Base-by-base conservation (phyloP, 345 rosid species). In the Eucalyptus pauciflora region DNA sequence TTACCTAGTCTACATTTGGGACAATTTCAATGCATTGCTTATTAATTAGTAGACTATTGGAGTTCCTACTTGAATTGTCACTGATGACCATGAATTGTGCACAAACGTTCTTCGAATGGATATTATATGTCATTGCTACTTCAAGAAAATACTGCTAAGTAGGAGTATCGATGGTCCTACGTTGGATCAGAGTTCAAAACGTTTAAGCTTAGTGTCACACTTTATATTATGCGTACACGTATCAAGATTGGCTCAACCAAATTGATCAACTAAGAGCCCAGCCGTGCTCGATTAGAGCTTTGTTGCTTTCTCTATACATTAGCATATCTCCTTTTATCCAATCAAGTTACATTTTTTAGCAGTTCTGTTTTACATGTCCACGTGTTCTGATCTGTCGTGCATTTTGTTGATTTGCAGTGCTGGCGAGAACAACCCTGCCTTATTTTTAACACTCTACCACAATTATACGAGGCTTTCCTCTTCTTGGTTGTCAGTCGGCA, bases 361-460 rank as follows among this genome's bases (percentile, higher is more conserved):
- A 3, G 46, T 37, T 10, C 83, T 37, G 81, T 71, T 5, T 13
- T 10, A 20, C 27, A 71, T 37, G 83, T 37, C 46, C 46, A 71
- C 7, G 6, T 27, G 52, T 85, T 48, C 33, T 49, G 56, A 25
- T 29, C 17, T 52, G 4, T 10, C 29, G 69, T 85, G 58, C 89
- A 86, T 20, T 51, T 33, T 52, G 87, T 48, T 87, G 62, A 88
- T 86, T 71, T 11, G 37, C 91, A 92, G 94, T 88, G 87, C 33
- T 31, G 37, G 56, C 54, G 17, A 80, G 45, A 88, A 79, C 86
- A 89, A 89, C 52, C 92, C 91, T 6, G 91, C 93, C 71, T 50
- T 89, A 80, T 89, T 89, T 54, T 85, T 93, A 76, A 91, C 90
- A 49, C 93, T 93, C 48, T 91, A 92, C 88, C 31, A 88, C 90